Conservation (phyloP, 2,329 filamentous ascomycete species). For the Aureobasidium namibiae region DNA sequence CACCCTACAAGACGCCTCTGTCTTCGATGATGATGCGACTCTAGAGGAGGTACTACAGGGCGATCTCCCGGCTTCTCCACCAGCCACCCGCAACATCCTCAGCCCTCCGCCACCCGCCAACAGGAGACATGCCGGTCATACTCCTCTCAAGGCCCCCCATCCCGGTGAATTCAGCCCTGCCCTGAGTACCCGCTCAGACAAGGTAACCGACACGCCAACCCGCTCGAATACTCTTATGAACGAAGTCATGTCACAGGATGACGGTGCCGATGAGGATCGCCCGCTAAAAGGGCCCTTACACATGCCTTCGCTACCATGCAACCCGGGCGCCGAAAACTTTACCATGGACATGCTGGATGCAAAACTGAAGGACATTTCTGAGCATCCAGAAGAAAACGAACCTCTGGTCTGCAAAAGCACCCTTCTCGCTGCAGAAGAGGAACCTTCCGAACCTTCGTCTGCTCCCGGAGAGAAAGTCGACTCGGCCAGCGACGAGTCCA, state of each 20-base stretch:
- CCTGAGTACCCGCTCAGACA: constrained; percentile 17
- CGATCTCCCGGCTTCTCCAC: constrained; percentile 24
- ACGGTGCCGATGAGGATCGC: constrained; percentile 25
- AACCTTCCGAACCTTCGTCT: neutral
- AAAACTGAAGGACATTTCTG: constrained; percentile 25
- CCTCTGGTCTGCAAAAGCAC: constrained; percentile 22
- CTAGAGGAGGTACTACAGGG: constrained; percentile 19
- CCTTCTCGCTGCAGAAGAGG: neutral
- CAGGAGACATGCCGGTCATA: constrained; percentile 26
- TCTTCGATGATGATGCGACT: neutral
- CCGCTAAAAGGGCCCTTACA: constrained; percentile 27
- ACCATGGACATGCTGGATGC: constrained; percentile 26
- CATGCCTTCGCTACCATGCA: constrained; percentile 28
- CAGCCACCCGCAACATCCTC: constrained; percentile 16
- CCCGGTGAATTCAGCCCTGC: constrained; percentile 22
- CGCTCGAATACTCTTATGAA: constrained; percentile 29
- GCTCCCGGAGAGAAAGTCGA: neutral
- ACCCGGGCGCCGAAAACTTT: constrained; percentile 27
- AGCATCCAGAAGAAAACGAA: constrained; percentile 24
- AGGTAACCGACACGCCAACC: constrained; percentile 28
- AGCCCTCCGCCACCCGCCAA: constrained; percentile 26
- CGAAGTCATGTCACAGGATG: constrained; percentile 18
- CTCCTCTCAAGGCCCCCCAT: constrained; percentile 23
- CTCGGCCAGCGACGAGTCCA: neutral
- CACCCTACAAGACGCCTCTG: neutral